A percentile compares a stretch with the other conserved stretches of the same genome.
Conservation (phyloP, 768 basidiomycete species). For the Xerocomus spinulosus region DNA sequence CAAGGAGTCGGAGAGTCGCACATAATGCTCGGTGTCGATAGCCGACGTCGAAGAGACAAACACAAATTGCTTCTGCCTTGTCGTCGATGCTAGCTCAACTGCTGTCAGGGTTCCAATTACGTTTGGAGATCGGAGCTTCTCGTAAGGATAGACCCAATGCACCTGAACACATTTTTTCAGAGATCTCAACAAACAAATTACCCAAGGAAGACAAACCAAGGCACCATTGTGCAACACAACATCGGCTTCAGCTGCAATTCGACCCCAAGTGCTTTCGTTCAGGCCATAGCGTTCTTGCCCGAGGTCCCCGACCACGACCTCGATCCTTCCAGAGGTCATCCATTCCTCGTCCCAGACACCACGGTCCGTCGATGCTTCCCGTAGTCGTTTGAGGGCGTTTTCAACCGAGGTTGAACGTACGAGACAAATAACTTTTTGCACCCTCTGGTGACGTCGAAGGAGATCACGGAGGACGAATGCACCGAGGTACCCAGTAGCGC, state of each 20-base stretch:
- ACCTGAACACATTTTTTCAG: slow-evolving; percentile 48
- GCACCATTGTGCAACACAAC: slow-evolving; percentile 93
- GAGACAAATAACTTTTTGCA: slow-evolving; percentile 88
- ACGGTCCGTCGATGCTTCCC: slow-evolving; percentile 67
- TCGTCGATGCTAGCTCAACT: slow-evolving; percentile 69
- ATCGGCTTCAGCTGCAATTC: slow-evolving; percentile 68
- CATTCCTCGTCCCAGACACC: slow-evolving; percentile 88
- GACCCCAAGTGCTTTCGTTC: slow-evolving; percentile 55
- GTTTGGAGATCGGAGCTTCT: slow-evolving; percentile 86
- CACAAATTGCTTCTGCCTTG: slow-evolving; percentile 73
- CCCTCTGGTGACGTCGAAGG: slow-evolving; percentile 53
- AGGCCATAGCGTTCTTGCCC: slow-evolving; percentile 73
- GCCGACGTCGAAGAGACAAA: slow-evolving; percentile 97
- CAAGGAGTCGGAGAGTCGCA: slow-evolving; percentile 75
- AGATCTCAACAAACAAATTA: background rate
- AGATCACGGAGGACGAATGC: slow-evolving; percentile 86
- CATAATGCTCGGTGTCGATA: slow-evolving; percentile 87
- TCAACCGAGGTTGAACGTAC: slow-evolving; percentile 66
- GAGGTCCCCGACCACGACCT: slow-evolving; percentile 84
- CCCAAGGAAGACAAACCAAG: slow-evolving; percentile 55
- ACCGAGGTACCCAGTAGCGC: slow-evolving; percentile 95
- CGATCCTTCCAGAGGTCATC: slow-evolving; percentile 61
- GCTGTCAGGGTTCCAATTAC: slow-evolving; percentile 88
- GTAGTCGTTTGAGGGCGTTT: slow-evolving; percentile 64
- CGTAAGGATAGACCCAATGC: slow-evolving; percentile 99